A percentile compares a stretch with the other conserved stretches of the same genome.
Evolutionary conservation across 306 rosid genomes (phyloP).

Genomic region (Quercus gilva): DNA sequence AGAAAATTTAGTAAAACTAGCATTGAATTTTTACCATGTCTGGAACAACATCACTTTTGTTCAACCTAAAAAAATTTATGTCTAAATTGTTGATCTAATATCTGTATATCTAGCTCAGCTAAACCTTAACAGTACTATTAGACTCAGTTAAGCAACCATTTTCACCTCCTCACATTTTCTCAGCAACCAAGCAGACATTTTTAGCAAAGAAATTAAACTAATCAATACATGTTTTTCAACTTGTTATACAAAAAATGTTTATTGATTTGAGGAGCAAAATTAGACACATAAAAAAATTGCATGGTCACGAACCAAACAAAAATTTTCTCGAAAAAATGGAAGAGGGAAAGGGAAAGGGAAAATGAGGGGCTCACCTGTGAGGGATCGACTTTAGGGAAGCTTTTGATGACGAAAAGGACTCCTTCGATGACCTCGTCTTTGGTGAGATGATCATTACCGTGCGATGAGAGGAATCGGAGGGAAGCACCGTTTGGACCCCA

Average conservation of each 20-base stretch:
- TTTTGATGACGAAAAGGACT: slow-evolving; percentile 77
- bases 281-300: neutral
- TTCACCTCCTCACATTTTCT: neutral
- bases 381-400: slow-evolving; percentile 92
- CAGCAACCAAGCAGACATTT: slow-evolving; percentile 12
- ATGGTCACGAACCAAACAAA: neutral
- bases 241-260: neutral
- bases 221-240: neutral
- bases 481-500: slow-evolving; percentile 6
- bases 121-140: neutral
- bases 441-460: slow-evolving; percentile 62
- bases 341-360: neutral
- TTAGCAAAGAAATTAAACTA: neutral
- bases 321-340: neutral
- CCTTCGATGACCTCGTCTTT: slow-evolving; percentile 68
- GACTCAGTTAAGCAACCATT: neutral
- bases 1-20: no score
- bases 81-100: neutral
- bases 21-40: no score
- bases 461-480: slow-evolving; percentile 66
- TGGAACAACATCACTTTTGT: no score
- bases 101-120: neutral
- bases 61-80: no score
- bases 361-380: slow-evolving; percentile 44
- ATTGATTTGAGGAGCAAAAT: neutral